Conservation (phyloP, 2,329 filamentous ascomycete genomes). For the Gliomastix tumulicola region DNA sequence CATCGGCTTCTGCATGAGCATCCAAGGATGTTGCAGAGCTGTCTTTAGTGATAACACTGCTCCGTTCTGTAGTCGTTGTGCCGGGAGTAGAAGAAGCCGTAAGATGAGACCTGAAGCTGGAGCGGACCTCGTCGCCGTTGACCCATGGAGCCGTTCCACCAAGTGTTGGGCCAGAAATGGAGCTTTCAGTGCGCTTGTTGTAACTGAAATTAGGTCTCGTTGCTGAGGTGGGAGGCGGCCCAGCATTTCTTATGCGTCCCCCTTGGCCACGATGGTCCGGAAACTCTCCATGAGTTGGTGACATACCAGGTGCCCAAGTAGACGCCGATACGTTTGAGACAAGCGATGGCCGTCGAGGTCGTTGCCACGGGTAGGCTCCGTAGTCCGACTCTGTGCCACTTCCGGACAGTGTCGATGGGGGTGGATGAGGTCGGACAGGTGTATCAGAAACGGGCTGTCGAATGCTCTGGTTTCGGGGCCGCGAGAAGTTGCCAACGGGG, state of each 20-base stretch:
- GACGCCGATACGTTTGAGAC: conserved; percentile 3
- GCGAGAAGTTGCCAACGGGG: conserved; percentile 51
- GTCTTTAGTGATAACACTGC: conserved; percentile 72
- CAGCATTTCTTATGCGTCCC: conserved; percentile 16
- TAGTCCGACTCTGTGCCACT: conserved; percentile 17
- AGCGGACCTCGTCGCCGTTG: conserved; percentile 43
- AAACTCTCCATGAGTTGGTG: conserved; percentile 28
- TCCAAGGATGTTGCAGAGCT: conserved; percentile 65
- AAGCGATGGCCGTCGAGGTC: conserved; percentile 4
- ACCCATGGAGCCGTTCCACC: conserved; percentile 37
- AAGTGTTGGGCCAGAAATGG: conserved; percentile 24
- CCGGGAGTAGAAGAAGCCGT: conserved; percentile 52
- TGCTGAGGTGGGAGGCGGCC: conserved; percentile 13
- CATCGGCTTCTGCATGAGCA: conserved; percentile 21
- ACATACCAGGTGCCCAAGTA: conserved; percentile 5
- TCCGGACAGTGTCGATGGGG: conserved; percentile 17
- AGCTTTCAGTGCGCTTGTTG: conserved; percentile 23
- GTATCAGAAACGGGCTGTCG: conserved; percentile 30
- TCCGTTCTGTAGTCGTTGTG: conserved; percentile 66
- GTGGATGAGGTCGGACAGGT: conserved; percentile 18
- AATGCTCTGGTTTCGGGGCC: conserved; percentile 48
- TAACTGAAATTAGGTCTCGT: conserved; percentile 18
- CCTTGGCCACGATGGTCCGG: conserved; percentile 18
- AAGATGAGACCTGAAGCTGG: conserved; percentile 49
- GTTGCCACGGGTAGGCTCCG: conserved; percentile 1